Evolutionary conservation across 225 moss, liverwort and hornwort species (phyloP), one percentile per base, ranked within the genome.

Genomic region (Polytrichum commune): DNA sequence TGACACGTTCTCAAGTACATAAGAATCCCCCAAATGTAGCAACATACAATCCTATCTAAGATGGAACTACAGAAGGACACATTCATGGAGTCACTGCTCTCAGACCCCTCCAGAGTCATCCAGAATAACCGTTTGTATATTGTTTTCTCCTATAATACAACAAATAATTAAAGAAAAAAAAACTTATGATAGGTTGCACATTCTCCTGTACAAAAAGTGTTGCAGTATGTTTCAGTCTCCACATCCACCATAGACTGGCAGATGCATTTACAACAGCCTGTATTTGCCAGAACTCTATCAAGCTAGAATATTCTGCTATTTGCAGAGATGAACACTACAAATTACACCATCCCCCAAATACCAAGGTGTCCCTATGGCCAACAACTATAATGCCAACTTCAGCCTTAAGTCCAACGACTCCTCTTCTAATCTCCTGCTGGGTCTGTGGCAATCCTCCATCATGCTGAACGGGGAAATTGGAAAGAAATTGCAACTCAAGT

Each of bases 371-470:
- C 46, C 16, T 19, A 64, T 30, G 28, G 19, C 38, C 27, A 62
- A 55, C 20, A 69, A 74, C 72, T 74, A 88, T 62, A 88, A 72
- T 64, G 87, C 87, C 79, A 88, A 71, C 73, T 85, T 88, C 84
- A 88, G 73, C 55, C 84, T 75, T 54, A 88, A 73, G 71, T 88
- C 88, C 73, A 88, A 75, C 29, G 82, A 81, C 60, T 80, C 81
- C 27, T 65, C 72, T 68, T 77, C 73, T 55, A 72, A 74, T 61
- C 74, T 73, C 71, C 72, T 84, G 60, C 73, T 68, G 26, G 54
- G 71, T 58, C 68, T 73, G 73, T 77, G 84, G 71, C 75, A 77
- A 46, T 65, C 70, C 79, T 82, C 84, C 27, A 79, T 73, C 70
- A 71, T 32, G 73, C 56, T 81, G 68, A 70, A 79, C 64, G 82